These are phyloP conservation scores for Aureobasidium vineae DNA, from an alignment of 2,329 filamentous ascomycete species.

Conservation along the genomic window DNA sequence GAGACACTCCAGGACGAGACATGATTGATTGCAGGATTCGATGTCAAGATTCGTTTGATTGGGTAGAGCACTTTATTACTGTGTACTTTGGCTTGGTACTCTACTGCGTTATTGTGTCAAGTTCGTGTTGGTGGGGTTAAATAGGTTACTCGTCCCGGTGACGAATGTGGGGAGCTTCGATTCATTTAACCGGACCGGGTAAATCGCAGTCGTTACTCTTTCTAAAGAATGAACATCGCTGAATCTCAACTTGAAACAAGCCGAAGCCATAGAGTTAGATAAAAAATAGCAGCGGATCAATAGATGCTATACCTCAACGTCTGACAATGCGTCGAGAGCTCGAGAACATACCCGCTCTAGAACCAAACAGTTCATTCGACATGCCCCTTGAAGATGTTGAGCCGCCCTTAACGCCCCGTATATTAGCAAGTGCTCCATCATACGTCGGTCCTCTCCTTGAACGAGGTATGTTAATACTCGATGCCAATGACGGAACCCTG, in stretches of 20 bases:
- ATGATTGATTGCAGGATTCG: slow-evolving; percentile 31
- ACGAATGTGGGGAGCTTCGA: neutral
- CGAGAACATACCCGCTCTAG: slow-evolving; percentile 2
- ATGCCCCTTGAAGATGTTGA: slow-evolving; percentile 3
- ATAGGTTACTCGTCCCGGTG: neutral
- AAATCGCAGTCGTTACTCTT: neutral
- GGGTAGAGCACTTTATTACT: neutral
- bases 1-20: slow-evolving; percentile 40
- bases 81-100: slow-evolving; percentile 4
- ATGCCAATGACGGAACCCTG: slow-evolving; percentile 16
- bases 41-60: neutral
- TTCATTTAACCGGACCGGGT: neutral
- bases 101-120: neutral
- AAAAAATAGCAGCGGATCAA: neutral
- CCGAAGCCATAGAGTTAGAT: neutral
- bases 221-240: neutral
- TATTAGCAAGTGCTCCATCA: slow-evolving; percentile 27
- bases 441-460: neutral
- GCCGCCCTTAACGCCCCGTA: slow-evolving; percentile 33
- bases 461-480: slow-evolving; percentile 14
- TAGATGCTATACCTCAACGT: slow-evolving; percentile 25
- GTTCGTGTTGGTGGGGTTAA: slow-evolving; percentile 1
- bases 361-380: neutral
- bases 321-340: slow-evolving; percentile 31
- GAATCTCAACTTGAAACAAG: neutral